Percentiles rank a stretch among this genome's conserved stretches.
These are phyloP conservation scores for Penicillium sp. DNA, from an alignment of 2,329 filamentous ascomycete species.

Conservation along the genomic window DNA sequence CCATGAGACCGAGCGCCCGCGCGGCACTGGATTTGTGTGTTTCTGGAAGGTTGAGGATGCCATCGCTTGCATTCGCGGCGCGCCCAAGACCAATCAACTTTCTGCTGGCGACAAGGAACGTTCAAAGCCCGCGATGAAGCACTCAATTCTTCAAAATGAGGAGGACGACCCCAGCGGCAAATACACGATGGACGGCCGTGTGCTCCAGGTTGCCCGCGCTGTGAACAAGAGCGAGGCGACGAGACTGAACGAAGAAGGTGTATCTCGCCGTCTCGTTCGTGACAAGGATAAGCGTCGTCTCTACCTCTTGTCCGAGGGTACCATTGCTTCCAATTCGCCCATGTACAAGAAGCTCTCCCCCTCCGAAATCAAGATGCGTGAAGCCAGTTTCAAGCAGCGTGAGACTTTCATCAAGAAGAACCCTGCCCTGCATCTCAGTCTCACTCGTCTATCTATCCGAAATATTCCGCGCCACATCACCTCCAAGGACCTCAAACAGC, in stretches of 20 bases:
- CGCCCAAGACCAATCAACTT: conserved; percentile 53
- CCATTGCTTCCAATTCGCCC: conserved; percentile 68
- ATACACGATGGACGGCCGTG: conserved; percentile 85
- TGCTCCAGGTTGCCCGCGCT: conserved; percentile 76
- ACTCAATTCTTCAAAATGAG: conserved; percentile 84
- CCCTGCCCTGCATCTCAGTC: conserved; percentile 76
- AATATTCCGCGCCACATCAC: conserved; percentile 80
- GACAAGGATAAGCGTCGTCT: conserved; percentile 87
- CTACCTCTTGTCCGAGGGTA: conserved; percentile 82
- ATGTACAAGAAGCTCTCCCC: conserved; percentile 70
- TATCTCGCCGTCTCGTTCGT: conserved; percentile 55
- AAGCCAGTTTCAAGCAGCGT: conserved; percentile 78
- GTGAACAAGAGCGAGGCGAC: conserved; percentile 77
- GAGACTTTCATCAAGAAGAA: conserved; percentile 88
- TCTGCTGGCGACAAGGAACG: conserved; percentile 40
- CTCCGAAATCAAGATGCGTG: conserved; percentile 78
- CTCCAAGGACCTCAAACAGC: conserved; percentile 82
- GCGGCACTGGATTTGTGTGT: conserved; percentile 91
- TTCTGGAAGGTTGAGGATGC: conserved; percentile 75
- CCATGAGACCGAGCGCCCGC: conserved; percentile 73
- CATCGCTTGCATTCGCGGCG: conserved; percentile 65
- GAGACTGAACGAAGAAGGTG: conserved; percentile 65
- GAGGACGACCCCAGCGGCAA: conserved; percentile 71
- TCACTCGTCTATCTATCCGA: conserved; percentile 84
- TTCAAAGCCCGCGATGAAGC: conserved; percentile 51